phyloP scores from a whole-genome alignment of 169 alveolate species.

The Plasmodium vinckei region DNA sequence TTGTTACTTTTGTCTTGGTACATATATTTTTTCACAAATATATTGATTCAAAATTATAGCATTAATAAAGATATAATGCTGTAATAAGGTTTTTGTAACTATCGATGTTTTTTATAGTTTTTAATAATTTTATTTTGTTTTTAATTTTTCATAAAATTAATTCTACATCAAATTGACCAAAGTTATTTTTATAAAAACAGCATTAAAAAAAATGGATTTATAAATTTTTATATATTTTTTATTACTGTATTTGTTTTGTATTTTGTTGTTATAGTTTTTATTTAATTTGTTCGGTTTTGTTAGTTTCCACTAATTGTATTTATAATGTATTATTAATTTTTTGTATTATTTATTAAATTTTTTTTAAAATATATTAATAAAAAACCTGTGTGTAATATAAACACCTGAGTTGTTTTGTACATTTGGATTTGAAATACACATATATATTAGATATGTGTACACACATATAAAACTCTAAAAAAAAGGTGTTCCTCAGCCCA shows the following conservation, averaged over 20 bases:
- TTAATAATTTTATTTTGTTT: background rate
- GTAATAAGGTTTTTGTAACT: constrained; percentile 5
- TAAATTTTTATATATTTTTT: background rate
- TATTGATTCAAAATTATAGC: constrained; percentile 5
- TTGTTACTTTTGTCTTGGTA: background rate
- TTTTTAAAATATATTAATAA: background rate
- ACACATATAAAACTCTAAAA: too few relatives aligned
- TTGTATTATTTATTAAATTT: background rate
- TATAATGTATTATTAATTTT: constrained; percentile 6
- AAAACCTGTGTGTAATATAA: too few relatives aligned
- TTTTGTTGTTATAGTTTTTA: background rate
- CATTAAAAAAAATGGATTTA: background rate
- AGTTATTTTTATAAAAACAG: constrained; percentile 11
- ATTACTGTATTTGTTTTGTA: background rate
- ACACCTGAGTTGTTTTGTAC: too few relatives aligned
- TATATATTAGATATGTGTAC: too few relatives aligned
- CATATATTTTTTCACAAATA: background rate
- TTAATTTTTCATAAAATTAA: constrained; percentile 11
- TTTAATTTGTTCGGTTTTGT: background rate
- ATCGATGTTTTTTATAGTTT: constrained; percentile 12
- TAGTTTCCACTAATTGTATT: background rate
- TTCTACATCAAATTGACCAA: constrained; percentile 13
- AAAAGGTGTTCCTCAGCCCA: background rate
- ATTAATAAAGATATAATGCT: background rate
- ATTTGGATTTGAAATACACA: too few relatives aligned